These are phyloP conservation scores for Telfairia occidentalis DNA, from an alignment of 331 rosid genomes.

Conservation along the genomic window DNA sequence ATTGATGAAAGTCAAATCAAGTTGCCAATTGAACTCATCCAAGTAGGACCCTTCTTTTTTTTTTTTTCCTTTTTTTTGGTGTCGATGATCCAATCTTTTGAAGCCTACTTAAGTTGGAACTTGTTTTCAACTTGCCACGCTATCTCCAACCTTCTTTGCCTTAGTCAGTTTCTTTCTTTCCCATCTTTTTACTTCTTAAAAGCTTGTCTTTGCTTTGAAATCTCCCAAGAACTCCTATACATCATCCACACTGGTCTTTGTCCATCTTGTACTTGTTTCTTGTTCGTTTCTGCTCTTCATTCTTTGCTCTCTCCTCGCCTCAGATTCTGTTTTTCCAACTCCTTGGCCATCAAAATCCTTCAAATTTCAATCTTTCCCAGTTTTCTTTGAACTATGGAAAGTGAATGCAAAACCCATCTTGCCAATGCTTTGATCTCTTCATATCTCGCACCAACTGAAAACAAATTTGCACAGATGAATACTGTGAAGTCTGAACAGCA, in stretches of 20 bases:
- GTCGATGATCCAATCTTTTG: slow-evolving; percentile 6
- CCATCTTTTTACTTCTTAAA: slow-evolving; percentile 1
- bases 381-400: slow-evolving; percentile 18
- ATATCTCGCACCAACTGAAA: slow-evolving; percentile 17
- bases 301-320: neutral
- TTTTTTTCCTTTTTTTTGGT: neutral
- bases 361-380: neutral
- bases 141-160: slow-evolving; percentile 12
- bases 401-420: slow-evolving; percentile 9
- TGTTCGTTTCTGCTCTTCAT: slow-evolving; percentile 10
- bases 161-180: neutral
- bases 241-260: slow-evolving; percentile 8
- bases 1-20: slow-evolving; percentile 10
- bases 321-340: neutral
- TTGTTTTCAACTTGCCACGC: slow-evolving; percentile 4
- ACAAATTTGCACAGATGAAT: slow-evolving; percentile 2
- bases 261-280: slow-evolving; percentile 11
- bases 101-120: slow-evolving; percentile 20
- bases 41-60: slow-evolving; percentile 17
- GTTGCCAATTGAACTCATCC: neutral
- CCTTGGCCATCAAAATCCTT: slow-evolving; percentile 2
- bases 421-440: slow-evolving; percentile 28
- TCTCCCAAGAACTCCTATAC: neutral
- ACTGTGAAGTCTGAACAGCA: slow-evolving; percentile 19
- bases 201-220: slow-evolving; percentile 3